Base-by-base conservation (phyloP, 352 stramenopile species). In the Globisporangium middletonii region DNA sequence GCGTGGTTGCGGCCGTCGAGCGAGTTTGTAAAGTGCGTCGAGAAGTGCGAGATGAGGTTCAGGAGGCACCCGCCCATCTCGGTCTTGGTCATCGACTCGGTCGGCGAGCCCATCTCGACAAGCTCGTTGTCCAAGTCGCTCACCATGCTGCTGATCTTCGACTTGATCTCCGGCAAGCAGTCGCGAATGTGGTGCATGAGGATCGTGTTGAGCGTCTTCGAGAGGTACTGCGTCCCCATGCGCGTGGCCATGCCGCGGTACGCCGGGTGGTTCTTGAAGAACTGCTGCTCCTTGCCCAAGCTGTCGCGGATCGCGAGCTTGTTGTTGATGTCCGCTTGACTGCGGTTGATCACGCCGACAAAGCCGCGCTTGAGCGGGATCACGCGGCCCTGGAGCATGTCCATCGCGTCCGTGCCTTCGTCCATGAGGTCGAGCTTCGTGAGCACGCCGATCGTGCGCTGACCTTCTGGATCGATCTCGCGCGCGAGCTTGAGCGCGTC, bases 351-450 rank as follows among this genome's bases (percentile, higher is more conserved):
- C 12, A 99, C 96, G 53, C 89, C 97, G 50, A 99, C 96, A 63
- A 99, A 99, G 50, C 98, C 98, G 55, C 90, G 83, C 55, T 97
- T 96, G 26, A 99, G 83, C 28, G 96, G 95, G 64, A 99, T 99
- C 11, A 99, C 85, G 62, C 90, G 86, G 65, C 97, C 97, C 42
- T 98, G 78, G 26, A 99, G 81, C 77, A 99, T 98, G 50, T 99
- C 95, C 54, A 90, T 75, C 7, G 95, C 96, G 76, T 99, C 97
- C 9, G 97, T 99, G 51, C 97, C 97, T 56, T 98, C 89, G 79
- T 99, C 98, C 97, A 99, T 99, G 44, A 99, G 85, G 72, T 99
- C 98, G 23, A 99, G 73, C 73, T 99, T 99, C 2, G 97, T 99
- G 30, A 99, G 78, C 45, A 99, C 97, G 44, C 98, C 98, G 63